phyloP scores from a whole-genome alignment of 1,284 basidiomycete species.

The Agaricales sp. region DNA sequence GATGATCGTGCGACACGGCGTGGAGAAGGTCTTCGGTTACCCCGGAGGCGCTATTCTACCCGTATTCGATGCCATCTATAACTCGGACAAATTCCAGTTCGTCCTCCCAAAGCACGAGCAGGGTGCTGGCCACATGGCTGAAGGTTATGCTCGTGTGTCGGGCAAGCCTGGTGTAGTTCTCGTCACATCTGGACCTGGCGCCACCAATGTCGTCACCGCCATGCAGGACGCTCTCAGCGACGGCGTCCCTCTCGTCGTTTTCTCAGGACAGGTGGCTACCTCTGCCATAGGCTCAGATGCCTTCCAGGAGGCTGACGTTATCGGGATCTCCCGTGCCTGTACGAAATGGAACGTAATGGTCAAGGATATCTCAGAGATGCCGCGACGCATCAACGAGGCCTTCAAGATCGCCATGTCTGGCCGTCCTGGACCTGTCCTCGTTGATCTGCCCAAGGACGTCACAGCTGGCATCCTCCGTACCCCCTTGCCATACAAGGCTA shows the following conservation, averaged over 20 bases:
- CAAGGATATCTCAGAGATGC: conserved; percentile 92
- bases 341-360: conserved; percentile 99
- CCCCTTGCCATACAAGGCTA: conserved; percentile 81
- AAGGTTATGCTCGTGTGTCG: conserved; percentile 95
- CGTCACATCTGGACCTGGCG: conserved; percentile 96
- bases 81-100: conserved; percentile 93
- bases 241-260: conserved; percentile 91
- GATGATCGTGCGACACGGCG: conserved; percentile 97
- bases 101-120: conserved; percentile 95
- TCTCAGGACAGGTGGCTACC: conserved; percentile 96
- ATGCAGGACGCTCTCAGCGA: conserved; percentile 98
- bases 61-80: conserved; percentile 98
- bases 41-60: conserved; percentile 97
- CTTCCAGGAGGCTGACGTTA: conserved; percentile 96
- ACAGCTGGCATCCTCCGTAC: conserved; percentile 87
- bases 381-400: conserved; percentile 94
- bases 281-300: conserved; percentile 96
- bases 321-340: conserved; percentile 94
- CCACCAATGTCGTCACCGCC: conserved; percentile 95
- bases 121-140: conserved; percentile 98
- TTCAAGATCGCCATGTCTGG: conserved; percentile 99
- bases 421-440: conserved; percentile 92
- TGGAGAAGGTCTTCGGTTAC: conserved; percentile 97
- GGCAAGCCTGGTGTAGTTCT: conserved; percentile 97
- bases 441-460: conserved; percentile 96